Evolutionary conservation across 2,329 filamentous ascomycete species (phyloP), one percentile per base, ranked within the genome.

Genomic region (Hymenoscyphus fraxineus): DNA sequence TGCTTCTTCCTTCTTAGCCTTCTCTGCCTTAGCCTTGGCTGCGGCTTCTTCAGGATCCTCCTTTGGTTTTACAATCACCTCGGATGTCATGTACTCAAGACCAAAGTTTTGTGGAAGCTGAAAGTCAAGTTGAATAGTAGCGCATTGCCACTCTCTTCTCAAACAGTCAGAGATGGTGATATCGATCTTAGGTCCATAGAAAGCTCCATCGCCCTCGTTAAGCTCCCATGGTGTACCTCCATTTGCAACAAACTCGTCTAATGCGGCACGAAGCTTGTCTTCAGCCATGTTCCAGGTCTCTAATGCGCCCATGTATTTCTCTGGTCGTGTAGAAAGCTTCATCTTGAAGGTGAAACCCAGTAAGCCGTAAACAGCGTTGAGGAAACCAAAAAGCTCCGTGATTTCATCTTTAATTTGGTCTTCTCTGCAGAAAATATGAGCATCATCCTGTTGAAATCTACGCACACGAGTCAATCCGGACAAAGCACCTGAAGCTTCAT

Each of bases 141-240:
- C 92, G 74, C 92, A 96, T 78, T 96, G 91, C 81, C 88, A 91
- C 66, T 93, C 91, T 76, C 93, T 86, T 78, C 88, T 87, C 70
- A 97, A 82, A 57, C 92, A 92, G 78, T 97, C 94, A 60, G 88
- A 89, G 74, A 99, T 93, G 67, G 92, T 96, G 74, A 99, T 95
- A 73, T 99, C 95, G 72, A 98, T 97, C 85, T 99, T 99, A 60
- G 95, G 95, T 1, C 95, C 95, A 77, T 99, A 99, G 80, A 98
- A 99, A 61, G 95, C 95, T 75, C 95, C 95, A 73, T 99, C 95
- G 64, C 94, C 95, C 66, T 92, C 90, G 78, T 98, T 97, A 60
- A 97, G 82, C 77, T 92, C 90, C 95, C 95, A 99, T 68, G 87
- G 82, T 40, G 87, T 83, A 66, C 88, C 85, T 61, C 82, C 82